phyloP scores from a whole-genome alignment of 257 asterid species.

The Coffea eugenioides region DNA sequence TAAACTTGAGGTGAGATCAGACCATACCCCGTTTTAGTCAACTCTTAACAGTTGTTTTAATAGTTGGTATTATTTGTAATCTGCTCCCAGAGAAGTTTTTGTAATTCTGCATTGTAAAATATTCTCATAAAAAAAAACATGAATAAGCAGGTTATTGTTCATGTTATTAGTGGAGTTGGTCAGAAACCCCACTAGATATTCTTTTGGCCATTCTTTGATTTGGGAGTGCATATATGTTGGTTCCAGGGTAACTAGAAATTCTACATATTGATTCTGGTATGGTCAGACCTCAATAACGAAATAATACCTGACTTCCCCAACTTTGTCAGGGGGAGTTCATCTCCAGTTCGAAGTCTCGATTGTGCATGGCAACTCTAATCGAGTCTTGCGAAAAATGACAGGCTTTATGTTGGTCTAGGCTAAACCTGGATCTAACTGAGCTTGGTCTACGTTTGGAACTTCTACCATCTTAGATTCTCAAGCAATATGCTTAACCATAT shows the following conservation, averaged over 20 bases:
- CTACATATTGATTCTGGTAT: no score
- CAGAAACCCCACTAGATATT: background rate
- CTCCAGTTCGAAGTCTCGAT: no score
- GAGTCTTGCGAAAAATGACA: no score
- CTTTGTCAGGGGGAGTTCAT: background rate
- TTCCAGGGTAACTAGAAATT: background rate
- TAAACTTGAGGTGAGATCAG: conserved; percentile 29
- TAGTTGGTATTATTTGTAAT: background rate
- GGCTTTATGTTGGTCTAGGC: no score
- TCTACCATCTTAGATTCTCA: no score
- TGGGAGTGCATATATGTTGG: background rate
- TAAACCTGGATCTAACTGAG: no score
- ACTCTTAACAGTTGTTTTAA: background rate
- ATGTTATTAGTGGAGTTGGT: no score
- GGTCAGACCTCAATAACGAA: background rate
- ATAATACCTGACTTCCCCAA: background rate
- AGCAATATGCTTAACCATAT: no score
- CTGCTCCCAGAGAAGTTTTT: background rate
- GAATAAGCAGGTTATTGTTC: background rate
- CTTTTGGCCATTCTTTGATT: background rate
- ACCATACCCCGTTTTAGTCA: background rate
- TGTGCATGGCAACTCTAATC: no score
- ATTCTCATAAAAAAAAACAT: background rate
- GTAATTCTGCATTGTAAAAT: background rate
- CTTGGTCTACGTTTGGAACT: no score